Evolutionary conservation across 305 asterid genomes (phyloP).

Genomic region (Solanum hybrid): DNA sequence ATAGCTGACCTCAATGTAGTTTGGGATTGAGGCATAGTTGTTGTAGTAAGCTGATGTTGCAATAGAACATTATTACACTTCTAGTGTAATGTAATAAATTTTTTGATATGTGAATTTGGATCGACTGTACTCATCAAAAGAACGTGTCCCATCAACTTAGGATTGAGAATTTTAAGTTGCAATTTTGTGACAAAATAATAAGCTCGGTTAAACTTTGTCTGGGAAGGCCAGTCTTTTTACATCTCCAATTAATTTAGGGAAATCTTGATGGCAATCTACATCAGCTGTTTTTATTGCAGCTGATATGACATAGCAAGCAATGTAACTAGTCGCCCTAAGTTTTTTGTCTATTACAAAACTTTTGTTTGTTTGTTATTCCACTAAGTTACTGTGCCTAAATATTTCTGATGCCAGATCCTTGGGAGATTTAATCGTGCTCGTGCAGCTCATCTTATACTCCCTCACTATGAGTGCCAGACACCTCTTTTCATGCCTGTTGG

Average conservation of each 20-base stretch:
- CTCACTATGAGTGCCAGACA: constrained; percentile 76
- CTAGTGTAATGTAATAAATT: background rate
- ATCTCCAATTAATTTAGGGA: background rate
- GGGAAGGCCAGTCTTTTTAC: background rate
- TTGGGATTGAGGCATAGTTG: background rate
- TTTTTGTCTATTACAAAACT: background rate
- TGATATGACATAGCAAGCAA: background rate
- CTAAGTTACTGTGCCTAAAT: background rate
- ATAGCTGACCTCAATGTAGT: background rate
- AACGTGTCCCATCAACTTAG: background rate
- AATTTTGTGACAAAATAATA: background rate
- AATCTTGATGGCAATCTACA: background rate
- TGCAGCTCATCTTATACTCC: constrained; percentile 80
- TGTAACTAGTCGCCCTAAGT: background rate
- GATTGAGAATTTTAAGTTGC: background rate
- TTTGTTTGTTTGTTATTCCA: background rate
- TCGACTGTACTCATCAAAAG: background rate
- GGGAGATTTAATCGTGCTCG: constrained; percentile 97
- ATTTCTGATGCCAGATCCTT: constrained; percentile 49
- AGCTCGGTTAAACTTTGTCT: background rate
- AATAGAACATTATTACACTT: background rate
- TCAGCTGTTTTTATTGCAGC: background rate
- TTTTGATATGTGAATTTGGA: background rate
- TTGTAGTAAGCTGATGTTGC: background rate
- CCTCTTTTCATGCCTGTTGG: constrained; percentile 99